Conservation (phyloP, 2,329 filamentous ascomycete species). For the Trichoderma sp. region DNA sequence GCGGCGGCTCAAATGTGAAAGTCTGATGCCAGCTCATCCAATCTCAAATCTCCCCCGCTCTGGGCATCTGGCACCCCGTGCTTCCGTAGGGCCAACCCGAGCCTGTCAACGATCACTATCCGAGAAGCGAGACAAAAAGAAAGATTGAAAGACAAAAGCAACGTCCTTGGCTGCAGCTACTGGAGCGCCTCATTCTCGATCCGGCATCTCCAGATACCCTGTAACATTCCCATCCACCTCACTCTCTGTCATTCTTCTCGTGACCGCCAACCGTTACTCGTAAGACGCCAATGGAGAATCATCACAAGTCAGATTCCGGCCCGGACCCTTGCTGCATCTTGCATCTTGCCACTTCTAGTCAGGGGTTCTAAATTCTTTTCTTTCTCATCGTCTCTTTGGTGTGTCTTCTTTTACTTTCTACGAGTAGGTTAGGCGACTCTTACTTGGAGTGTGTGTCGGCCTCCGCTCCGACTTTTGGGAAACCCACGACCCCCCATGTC, state of each 20-base stretch:
- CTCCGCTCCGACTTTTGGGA: slow-evolving; percentile 3
- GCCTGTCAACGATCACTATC: background rate
- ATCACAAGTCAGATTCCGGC: slow-evolving; percentile 11
- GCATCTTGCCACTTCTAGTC: slow-evolving; percentile 13
- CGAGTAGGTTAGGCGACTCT: background rate
- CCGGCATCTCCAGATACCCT: background rate
- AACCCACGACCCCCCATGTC: background rate
- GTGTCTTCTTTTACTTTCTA: background rate
- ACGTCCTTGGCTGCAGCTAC: background rate
- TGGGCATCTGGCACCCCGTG: background rate
- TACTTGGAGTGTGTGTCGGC: background rate
- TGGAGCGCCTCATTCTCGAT: background rate
- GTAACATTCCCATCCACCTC: background rate
- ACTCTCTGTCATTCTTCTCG: background rate
- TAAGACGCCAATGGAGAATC: slow-evolving; percentile 3
- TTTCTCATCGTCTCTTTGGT: background rate
- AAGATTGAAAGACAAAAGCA: background rate
- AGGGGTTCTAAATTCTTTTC: slow-evolving; percentile 8
- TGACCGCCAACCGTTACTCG: slow-evolving; percentile 2
- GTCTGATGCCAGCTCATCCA: slow-evolving; percentile 18
- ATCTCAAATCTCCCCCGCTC: background rate
- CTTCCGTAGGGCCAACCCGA: background rate
- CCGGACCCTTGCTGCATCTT: slow-evolving; percentile 19
- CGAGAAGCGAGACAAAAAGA: background rate
- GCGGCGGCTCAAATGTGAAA: slow-evolving; percentile 1